Base-by-base conservation (phyloP, 2,329 filamentous ascomycete species). In the Ophiostoma triangulosporum region DNA sequence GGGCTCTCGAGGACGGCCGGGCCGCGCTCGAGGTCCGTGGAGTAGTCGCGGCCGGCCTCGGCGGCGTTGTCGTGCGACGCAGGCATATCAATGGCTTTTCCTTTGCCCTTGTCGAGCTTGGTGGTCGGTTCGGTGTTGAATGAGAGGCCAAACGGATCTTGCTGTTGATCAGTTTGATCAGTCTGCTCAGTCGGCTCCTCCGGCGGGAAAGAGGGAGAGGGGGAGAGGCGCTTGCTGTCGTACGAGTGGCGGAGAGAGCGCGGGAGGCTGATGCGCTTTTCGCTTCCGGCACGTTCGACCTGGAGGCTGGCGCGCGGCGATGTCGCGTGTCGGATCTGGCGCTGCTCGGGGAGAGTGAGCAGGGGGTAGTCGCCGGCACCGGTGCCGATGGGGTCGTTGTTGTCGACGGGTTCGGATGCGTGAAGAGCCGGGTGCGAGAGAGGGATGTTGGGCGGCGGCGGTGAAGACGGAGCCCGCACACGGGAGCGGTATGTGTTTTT, bases 11-110 rank as follows among this genome's bases (percentile, higher is more conserved):
- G 35, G 29, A 32, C 48, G 20, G 73, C 73, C 1, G 72, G 73
- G 0, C 77, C 77, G 38, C 76, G 71, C 60, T 81, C 77, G 43
- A 81, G 64, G 58, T 81, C 77, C 56, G 67, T 68, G n/a, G 73
- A 70, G 58, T 68, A 75, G 36, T 66, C 56, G 17, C 59, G 60
- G 24, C 48, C 52, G 6, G 54, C 40, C 65, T 65, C 53, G 67
- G 64, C 54, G 49, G 52, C 27, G 17, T 66, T 64, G 1, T 65
- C 60, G 26, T 70, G 64, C 72, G 78, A 77, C 1, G 26, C 51
- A 32, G 32, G 32, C 35, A 33, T 51, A 11, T 40, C 22, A 6
- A 17, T 24, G 35, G 40, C 55, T 52, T 59, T 60, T 38, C 69
- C 72, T 60, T 78, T 78, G n/a, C 74, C 75, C 60, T 77, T 78